phyloP scores from a whole-genome alignment of 371 early-diverging fungal species.

The Phascolomyces articulosus region DNA sequence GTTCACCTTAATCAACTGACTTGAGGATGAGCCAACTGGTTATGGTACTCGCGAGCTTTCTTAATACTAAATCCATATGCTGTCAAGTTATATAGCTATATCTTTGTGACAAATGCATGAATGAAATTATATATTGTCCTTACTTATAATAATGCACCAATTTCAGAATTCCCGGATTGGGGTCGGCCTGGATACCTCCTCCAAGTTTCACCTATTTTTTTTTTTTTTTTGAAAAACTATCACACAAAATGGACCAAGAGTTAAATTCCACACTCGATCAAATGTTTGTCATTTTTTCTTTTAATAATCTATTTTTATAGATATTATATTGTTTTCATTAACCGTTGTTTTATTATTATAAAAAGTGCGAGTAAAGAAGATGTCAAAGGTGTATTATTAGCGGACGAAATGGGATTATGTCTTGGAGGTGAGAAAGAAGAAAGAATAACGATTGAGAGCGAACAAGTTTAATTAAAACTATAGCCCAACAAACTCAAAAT shows the following conservation, averaged over 20 bases:
- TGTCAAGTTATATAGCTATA: no score
- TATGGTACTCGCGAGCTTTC: no score
- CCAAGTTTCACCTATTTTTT: not conserved
- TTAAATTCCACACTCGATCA: constrained; percentile 1
- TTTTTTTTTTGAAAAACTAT: not conserved
- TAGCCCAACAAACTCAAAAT: not conserved
- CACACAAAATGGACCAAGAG: constrained; percentile 2
- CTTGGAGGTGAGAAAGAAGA: constrained; percentile 35
- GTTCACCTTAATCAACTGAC: no score
- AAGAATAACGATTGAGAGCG: no score
- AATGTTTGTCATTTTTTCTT: not conserved
- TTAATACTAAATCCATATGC: no score
- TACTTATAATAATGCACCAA: no score
- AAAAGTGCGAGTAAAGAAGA: constrained; percentile 43
- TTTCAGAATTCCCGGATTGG: not conserved
- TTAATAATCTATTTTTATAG: not conserved
- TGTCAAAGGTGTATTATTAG: constrained; percentile 51
- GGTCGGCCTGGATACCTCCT: no score
- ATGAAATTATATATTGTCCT: no score
- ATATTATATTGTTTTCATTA: not conserved
- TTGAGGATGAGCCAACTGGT: no score
- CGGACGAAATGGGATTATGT: constrained; percentile 48
- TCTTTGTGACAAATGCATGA: no score
- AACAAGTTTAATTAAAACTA: no score
- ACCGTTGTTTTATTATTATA: not conserved